Evolutionary conservation across 345 rosid species (phyloP).

Genomic region (Brassica incana): DNA sequence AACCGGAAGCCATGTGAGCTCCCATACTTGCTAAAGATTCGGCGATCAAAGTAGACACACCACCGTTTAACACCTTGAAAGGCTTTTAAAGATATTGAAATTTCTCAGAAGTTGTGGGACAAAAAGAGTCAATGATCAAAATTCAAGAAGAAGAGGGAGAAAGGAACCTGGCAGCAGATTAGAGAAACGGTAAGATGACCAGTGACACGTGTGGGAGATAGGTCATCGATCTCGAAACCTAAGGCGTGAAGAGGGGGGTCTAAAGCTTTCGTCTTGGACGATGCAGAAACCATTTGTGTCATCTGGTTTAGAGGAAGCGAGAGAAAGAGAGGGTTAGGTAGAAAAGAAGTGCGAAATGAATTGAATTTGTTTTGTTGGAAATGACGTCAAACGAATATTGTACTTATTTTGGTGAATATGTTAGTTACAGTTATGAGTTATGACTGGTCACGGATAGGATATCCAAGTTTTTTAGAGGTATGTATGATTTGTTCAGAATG

Average conservation of each 20-base stretch:
- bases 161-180: constrained; percentile 61
- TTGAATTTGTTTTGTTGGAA: background rate
- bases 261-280: constrained; percentile 47
- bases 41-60: constrained; percentile 85
- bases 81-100: constrained; percentile 45
- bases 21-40: constrained; percentile 89
- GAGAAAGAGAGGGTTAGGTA: background rate
- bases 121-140: background rate
- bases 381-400: no score
- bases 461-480: no score
- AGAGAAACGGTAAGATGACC: constrained; percentile 63
- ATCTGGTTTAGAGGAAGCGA: constrained; percentile 7
- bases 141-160: background rate
- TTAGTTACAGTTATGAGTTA: no score
- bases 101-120: background rate
- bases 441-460: no score
- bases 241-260: constrained; percentile 48
- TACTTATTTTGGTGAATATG: no score
- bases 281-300: constrained; percentile 30
- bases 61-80: constrained; percentile 92
- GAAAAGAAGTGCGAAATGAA: background rate
- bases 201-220: constrained; percentile 53
- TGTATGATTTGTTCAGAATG: no score
- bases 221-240: constrained; percentile 62
- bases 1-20: constrained; percentile 83